A percentile compares a stretch with the other conserved stretches of the same genome.
phyloP scores from a whole-genome alignment of 805 yeast genomes.

The Candida namnaoensis region DNA sequence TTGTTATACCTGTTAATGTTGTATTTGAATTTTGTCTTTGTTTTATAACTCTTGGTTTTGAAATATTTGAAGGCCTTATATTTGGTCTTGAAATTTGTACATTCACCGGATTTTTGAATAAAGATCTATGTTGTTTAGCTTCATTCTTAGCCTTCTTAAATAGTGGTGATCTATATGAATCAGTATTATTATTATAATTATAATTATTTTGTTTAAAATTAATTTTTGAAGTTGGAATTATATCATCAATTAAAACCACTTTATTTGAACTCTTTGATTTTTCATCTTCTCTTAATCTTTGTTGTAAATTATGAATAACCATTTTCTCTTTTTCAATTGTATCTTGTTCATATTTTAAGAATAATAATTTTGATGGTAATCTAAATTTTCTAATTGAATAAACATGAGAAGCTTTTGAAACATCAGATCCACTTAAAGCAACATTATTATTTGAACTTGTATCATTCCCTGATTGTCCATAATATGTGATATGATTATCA shows the following conservation, averaged over 20 bases:
- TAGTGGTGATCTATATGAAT: slow-evolving; percentile 11
- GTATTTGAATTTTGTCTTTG: too few species aligned
- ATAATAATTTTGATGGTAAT: slow-evolving; percentile 26
- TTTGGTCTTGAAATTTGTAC: not conserved
- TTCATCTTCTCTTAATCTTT: slow-evolving; percentile 18
- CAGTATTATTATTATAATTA: not conserved
- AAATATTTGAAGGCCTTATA: too few species aligned
- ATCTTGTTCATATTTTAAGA: slow-evolving; percentile 23
- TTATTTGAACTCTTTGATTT: slow-evolving; percentile 23
- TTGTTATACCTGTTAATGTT: too few species aligned
- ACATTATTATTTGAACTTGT: too few species aligned
- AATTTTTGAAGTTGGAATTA: slow-evolving; percentile 7
- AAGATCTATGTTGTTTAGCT: slow-evolving; percentile 7
- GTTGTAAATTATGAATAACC: slow-evolving; percentile 25
- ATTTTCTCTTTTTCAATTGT: slow-evolving; percentile 21
- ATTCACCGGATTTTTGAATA: slow-evolving; percentile 13
- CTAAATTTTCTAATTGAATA: slow-evolving; percentile 15
- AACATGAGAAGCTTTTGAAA: too few species aligned
- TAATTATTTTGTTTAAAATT: not conserved
- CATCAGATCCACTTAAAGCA: too few species aligned
- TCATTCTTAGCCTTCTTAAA: slow-evolving; percentile 16
- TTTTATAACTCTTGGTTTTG: too few species aligned
- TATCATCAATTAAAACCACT: slow-evolving; percentile 13
- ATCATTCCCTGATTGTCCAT: slow-evolving; percentile 1
- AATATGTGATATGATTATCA: slow-evolving; percentile 7